These are phyloP conservation scores for Stachybotrys chartarum DNA, from an alignment of 2,329 filamentous ascomycete genomes.

Conservation along the genomic window DNA sequence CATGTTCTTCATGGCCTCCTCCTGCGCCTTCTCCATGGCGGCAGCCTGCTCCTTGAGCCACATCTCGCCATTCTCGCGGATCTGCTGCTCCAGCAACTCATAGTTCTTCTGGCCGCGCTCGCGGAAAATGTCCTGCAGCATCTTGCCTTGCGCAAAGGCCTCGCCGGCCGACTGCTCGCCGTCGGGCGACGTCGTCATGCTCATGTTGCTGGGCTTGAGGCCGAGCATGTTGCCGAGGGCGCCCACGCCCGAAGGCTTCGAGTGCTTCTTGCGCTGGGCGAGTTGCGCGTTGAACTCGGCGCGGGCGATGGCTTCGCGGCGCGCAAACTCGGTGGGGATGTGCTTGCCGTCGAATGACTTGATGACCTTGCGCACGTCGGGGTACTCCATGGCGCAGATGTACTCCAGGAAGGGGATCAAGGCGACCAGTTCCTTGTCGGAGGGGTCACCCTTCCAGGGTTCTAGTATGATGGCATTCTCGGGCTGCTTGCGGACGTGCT, in stretches of 20 bases:
- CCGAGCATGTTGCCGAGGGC: constrained; percentile 68
- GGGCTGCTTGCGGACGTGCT: constrained; percentile 83
- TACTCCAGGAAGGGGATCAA: constrained; percentile 97
- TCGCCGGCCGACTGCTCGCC: constrained; percentile 67
- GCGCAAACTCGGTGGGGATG: constrained; percentile 85
- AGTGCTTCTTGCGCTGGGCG: constrained; percentile 55
- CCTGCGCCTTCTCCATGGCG: constrained; percentile 79
- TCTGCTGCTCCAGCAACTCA: constrained; percentile 81
- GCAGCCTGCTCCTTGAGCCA: constrained; percentile 93
- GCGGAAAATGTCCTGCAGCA: constrained; percentile 89
- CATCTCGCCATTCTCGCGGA: constrained; percentile 86
- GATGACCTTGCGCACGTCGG: constrained; percentile 78
- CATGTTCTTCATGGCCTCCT: constrained; percentile 90
- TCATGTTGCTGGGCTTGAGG: constrained; percentile 64
- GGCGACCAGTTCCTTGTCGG: constrained; percentile 79
- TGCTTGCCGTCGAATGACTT: constrained; percentile 84
- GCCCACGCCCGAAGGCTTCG: constrained; percentile 53
- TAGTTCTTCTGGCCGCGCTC: constrained; percentile 90
- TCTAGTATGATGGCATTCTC: constrained; percentile 90
- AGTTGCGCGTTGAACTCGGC: constrained; percentile 78
- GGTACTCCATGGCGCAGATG: constrained; percentile 85
- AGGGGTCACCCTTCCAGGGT: constrained; percentile 78
- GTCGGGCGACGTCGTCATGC: constrained; percentile 50
- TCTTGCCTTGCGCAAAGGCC: constrained; percentile 86
- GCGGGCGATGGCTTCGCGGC: constrained; percentile 77